Conservation (phyloP, 768 basidiomycete species). For the Boletus rubescentipes region DNA sequence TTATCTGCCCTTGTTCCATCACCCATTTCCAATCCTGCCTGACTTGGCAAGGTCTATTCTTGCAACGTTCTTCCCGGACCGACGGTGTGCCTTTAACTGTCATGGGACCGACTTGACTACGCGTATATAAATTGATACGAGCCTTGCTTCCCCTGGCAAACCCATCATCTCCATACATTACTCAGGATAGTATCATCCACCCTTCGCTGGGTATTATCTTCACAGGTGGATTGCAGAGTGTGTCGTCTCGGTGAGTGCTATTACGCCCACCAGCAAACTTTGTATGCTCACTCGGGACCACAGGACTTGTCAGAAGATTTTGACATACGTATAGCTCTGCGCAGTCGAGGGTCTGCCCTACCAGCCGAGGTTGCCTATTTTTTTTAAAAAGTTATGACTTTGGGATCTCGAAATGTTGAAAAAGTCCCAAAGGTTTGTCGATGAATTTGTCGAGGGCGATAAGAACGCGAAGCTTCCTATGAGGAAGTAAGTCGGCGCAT, state of each 20-base stretch:
- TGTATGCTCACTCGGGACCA: background rate
- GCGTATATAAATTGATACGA: background rate
- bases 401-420: background rate
- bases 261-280: background rate
- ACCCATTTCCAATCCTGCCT: background rate
- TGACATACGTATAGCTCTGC: background rate
- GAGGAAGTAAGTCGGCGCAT: background rate
- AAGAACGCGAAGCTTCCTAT: background rate
- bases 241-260: conserved; percentile 33
- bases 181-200: background rate
- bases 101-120: background rate
- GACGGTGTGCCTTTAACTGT: background rate
- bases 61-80: conserved; percentile 28
- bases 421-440: background rate
- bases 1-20: background rate
- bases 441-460: background rate
- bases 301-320: background rate
- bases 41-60: background rate
- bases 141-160: background rate
- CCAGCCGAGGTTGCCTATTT: background rate
- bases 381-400: background rate
- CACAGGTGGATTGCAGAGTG: background rate
- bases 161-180: background rate
- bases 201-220: background rate
- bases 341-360: background rate